Evolutionary conservation across 495 filamentous ascomycete genomes (phyloP).

Genomic region (Niebla homalea): DNA sequence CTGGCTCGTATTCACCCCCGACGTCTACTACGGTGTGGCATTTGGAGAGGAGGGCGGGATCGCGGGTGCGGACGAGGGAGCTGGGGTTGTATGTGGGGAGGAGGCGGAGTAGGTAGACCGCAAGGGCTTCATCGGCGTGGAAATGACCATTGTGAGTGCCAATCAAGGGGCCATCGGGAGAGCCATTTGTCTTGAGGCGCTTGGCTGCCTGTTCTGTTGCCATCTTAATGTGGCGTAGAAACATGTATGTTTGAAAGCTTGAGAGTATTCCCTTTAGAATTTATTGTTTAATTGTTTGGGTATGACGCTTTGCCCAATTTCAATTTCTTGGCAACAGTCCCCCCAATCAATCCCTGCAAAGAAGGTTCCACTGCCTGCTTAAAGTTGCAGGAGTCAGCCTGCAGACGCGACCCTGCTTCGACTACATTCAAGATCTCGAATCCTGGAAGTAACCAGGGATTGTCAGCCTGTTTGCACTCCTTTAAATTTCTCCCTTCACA

Average conservation of each 20-base stretch:
- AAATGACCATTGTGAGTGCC: slow-evolving; percentile 96
- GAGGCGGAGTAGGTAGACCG: slow-evolving; percentile 85
- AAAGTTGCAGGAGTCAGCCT: background rate
- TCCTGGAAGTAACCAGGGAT: background rate
- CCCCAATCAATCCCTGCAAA: too few species aligned
- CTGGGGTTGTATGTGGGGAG: slow-evolving; percentile 67
- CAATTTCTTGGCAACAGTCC: background rate
- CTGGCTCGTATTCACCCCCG: slow-evolving; percentile 73
- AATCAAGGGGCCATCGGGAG: slow-evolving; percentile 45
- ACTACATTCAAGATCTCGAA: background rate
- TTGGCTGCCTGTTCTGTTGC: slow-evolving; percentile 52
- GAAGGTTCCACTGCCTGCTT: too few species aligned
- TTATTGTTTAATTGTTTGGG: background rate
- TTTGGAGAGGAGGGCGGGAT: slow-evolving; percentile 58
- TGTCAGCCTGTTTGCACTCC: background rate
- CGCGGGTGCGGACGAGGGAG: slow-evolving; percentile 72
- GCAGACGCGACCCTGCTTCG: background rate
- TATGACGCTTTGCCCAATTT: background rate
- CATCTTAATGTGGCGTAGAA: slow-evolving; percentile 38
- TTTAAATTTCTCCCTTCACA: background rate
- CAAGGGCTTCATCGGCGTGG: slow-evolving; percentile 98
- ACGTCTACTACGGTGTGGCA: slow-evolving; percentile 97
- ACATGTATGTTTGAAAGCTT: slow-evolving; percentile 9
- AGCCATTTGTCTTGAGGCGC: slow-evolving; percentile 43
- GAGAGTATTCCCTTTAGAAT: too few species aligned